Conservation (phyloP, 345 rosid species). For the Eucalyptus curtisii region DNA sequence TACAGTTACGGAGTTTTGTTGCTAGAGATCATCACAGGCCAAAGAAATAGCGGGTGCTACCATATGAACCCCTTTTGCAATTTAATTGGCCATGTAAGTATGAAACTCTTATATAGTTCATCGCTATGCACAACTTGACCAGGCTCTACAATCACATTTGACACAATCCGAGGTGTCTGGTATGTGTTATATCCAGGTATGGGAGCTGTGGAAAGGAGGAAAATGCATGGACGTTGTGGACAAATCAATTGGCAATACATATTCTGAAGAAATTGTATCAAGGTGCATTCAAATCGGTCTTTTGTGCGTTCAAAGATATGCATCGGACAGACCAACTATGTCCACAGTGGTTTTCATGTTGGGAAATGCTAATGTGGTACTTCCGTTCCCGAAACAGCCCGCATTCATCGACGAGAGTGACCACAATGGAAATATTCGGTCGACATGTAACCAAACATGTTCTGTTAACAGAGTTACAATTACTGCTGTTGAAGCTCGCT, state of each 20-base stretch:
- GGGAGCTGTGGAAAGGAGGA: neutral
- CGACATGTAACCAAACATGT: neutral
- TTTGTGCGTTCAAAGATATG: constrained; percentile 51
- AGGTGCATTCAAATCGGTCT: constrained; percentile 27
- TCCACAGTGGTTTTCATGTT: neutral
- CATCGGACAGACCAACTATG: neutral
- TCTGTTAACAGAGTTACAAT: neutral
- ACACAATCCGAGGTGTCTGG: neutral
- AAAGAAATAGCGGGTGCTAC: neutral
- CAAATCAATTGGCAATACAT: neutral
- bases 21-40: neutral
- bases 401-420: neutral
- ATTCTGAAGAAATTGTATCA: neutral
- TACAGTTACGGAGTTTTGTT: neutral
- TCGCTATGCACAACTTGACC: neutral
- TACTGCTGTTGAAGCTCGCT: neutral
- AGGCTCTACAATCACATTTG: neutral
- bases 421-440: neutral
- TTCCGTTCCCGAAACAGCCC: neutral
- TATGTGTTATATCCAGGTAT: neutral
- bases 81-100: neutral
- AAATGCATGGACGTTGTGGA: neutral
- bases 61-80: neutral
- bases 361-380: neutral
- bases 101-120: neutral